Evolutionary conservation across 179 eudicot species (phyloP), one percentile per base, ranked within the genome.

Genomic region (Kewa caespitosa): DNA sequence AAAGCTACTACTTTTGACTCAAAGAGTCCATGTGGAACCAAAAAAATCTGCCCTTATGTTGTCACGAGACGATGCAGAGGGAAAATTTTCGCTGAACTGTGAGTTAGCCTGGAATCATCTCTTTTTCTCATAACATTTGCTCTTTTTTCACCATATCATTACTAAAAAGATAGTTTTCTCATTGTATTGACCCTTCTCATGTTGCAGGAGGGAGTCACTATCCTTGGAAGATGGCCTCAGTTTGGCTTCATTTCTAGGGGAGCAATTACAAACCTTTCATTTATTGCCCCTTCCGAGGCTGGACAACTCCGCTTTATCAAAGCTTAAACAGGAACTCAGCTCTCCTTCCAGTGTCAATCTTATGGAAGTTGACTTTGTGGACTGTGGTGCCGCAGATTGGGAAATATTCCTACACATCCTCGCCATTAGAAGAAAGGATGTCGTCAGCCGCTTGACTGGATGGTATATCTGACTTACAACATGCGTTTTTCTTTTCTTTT

Each of bases 241-340:
- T 84, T 84, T 95, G 78, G 97, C 99, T 84, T 95, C 95, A 23
- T 95, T 95, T 83, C 61, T 95, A 80, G 97, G 99, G 36, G 86
- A 93, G 83, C 91, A 93, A 81, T 76, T 95, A 63, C 91, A 71
- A 41, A 84, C 86, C 85, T 95, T 95, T 80, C 95, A 90, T 74
- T 63, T 74, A 73, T 67, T 95, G 85, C 97, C 93, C 70, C 66
- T 85, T 72, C 97, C 92, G 34, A 74, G 86, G 70, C 75, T 79
- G 54, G 80, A 78, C 70, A 81, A 79, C 69, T 81, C 81, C 67
- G 67, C 69, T 3, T 71, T 79, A 43, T 72, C 82, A 55, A 67
- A 60, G 34, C 43, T 79, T 57, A 78, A 84, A 38, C 79, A 82
- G 68, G 74, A 81, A 76, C 70, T 77, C 34, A 79, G 80, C 38